Conservation (phyloP, 129 eudicot genomes). For the Escallonia herrerae region DNA sequence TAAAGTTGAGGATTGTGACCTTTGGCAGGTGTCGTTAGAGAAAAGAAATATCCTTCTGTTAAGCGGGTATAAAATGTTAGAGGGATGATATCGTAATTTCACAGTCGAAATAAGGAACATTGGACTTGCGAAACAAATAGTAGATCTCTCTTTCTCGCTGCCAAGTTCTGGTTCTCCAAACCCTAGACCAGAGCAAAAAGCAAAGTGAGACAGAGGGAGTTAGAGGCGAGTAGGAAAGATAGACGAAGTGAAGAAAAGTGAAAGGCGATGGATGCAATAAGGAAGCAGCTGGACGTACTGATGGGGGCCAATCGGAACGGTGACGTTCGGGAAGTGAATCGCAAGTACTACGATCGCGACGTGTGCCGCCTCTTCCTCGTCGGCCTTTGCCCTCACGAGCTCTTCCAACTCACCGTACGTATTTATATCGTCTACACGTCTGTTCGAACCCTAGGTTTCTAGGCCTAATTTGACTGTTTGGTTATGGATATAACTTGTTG, state of each 20-base stretch:
- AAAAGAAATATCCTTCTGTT: too few relatives aligned
- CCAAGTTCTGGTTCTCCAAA: not conserved
- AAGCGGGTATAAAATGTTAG: too few relatives aligned
- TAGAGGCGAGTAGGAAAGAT: not conserved
- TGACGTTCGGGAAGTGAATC: constrained; percentile 72
- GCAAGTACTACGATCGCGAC: constrained; percentile 94
- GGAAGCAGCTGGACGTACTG: constrained; percentile 90
- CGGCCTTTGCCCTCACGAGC: constrained; percentile 98
- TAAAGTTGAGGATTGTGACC: too few relatives aligned
- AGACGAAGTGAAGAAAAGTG: not conserved
- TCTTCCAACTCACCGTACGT: constrained; percentile 87
- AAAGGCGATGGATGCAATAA: constrained; percentile 66
- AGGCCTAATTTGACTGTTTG: too few relatives aligned
- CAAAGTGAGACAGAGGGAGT: not conserved
- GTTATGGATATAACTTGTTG: too few relatives aligned
- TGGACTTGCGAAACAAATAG: too few relatives aligned
- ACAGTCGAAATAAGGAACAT: too few relatives aligned
- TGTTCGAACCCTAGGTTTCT: not conserved
- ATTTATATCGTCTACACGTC: too few relatives aligned
- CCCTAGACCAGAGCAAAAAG: not conserved
- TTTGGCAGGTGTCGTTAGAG: too few relatives aligned
- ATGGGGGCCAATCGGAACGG: constrained; percentile 99
- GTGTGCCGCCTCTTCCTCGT: constrained; percentile 89
- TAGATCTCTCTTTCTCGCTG: not conserved
- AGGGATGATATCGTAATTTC: too few relatives aligned